Percentiles rank a stretch among this genome's conserved stretches.
These are phyloP conservation scores for Hibiscus trionum DNA, from an alignment of 345 rosid species.

Conservation along the genomic window DNA sequence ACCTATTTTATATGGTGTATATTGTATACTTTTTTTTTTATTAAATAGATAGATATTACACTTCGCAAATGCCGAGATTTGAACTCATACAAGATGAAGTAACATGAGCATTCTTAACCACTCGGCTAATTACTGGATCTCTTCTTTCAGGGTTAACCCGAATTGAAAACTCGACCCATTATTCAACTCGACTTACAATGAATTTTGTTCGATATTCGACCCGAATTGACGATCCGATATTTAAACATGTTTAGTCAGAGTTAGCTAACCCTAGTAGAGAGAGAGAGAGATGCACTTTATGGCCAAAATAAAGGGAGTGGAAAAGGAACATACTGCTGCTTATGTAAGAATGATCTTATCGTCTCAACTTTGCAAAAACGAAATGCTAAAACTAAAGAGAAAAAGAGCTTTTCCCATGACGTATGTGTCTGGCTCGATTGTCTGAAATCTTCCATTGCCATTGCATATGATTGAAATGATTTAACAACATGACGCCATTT, in stretches of 20 bases:
- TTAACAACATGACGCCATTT: not conserved
- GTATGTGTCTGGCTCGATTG: not conserved
- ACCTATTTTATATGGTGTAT: too few relatives aligned
- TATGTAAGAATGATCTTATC: constrained; percentile 10
- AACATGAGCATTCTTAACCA: too few relatives aligned
- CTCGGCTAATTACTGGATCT: too few relatives aligned
- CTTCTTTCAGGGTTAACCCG: too few relatives aligned
- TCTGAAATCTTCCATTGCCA: not conserved
- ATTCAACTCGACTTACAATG: too few relatives aligned
- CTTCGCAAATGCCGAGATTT: too few relatives aligned
- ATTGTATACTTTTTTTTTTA: too few relatives aligned
- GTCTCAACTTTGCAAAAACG: not conserved
- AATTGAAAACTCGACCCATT: too few relatives aligned
- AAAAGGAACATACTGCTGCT: not conserved
- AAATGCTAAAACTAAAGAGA: not conserved
- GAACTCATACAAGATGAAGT: too few relatives aligned
- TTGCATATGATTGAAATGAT: not conserved
- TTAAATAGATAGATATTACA: too few relatives aligned
- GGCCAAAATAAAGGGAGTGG: not conserved
- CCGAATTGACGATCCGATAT: not conserved
- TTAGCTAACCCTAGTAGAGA: not conserved
- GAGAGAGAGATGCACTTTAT: not conserved
- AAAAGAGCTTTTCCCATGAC: not conserved
- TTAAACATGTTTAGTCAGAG: not conserved
- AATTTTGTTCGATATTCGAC: too few relatives aligned